phyloP scores from a whole-genome alignment of 23 red algal species.

The Agarophyton chilense region DNA sequence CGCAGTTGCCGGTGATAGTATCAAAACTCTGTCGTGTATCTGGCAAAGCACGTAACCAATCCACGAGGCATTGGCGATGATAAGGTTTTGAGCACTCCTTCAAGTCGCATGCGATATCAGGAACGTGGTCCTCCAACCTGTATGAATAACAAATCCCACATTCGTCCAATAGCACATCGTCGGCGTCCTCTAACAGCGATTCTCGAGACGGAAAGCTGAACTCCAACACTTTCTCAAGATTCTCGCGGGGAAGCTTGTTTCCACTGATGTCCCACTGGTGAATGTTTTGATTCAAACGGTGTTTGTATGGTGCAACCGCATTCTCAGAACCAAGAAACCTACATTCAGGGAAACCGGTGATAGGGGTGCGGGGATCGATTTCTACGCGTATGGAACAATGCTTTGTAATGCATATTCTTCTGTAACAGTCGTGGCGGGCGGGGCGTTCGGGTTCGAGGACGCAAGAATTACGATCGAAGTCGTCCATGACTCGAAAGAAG shows the following conservation, averaged over 20 bases:
- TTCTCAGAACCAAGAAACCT: constrained; percentile 71
- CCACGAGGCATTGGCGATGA: constrained; percentile 69
- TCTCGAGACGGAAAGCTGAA: constrained; percentile 38
- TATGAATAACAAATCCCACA: constrained; percentile 80
- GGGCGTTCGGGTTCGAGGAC: constrained; percentile 65
- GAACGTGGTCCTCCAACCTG: constrained; percentile 58
- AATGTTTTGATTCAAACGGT: constrained; percentile 59
- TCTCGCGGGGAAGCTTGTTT: constrained; percentile 42
- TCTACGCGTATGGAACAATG: constrained; percentile 34
- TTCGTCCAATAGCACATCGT: constrained; percentile 47
- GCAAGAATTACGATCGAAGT: constrained; percentile 50
- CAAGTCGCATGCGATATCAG: constrained; percentile 68
- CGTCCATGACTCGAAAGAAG: constrained; percentile 54
- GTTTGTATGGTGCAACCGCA: constrained; percentile 38
- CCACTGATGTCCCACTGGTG: constrained; percentile 61
- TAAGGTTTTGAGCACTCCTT: constrained; percentile 61
- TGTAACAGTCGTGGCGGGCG: constrained; percentile 9
- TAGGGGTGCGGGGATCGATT: constrained; percentile 43
- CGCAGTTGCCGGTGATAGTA: constrained; percentile 67
- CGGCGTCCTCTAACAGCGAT: background rate
- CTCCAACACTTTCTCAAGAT: constrained; percentile 47
- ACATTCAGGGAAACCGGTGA: constrained; percentile 31
- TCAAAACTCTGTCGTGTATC: constrained; percentile 65
- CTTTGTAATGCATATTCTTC: constrained; percentile 36
- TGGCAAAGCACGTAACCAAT: constrained; percentile 74